Conservation (phyloP, 345 rosid genomes). For the sweet orange (Citrus sinensis) region DNA sequence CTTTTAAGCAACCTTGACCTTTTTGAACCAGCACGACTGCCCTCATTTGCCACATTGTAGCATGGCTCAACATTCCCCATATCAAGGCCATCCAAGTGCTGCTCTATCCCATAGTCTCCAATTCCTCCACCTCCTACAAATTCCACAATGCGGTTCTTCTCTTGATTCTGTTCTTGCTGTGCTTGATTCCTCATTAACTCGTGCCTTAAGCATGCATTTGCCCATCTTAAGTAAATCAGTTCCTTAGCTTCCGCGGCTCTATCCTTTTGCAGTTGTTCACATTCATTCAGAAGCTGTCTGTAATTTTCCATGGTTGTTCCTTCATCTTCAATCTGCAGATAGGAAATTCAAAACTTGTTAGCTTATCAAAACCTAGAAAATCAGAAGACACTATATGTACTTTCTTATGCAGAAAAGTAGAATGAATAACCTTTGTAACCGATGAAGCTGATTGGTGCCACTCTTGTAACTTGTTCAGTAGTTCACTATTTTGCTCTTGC, state of each 20-base stretch:
- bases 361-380: not conserved
- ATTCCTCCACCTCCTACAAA: conserved; percentile 17
- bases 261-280: conserved; percentile 42
- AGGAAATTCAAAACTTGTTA: not conserved
- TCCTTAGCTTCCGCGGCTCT: conserved; percentile 47
- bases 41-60: not conserved
- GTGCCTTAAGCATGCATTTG: conserved; percentile 71
- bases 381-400: not conserved
- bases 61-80: conserved; percentile 11
- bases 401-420: not conserved
- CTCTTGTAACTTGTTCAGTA: conserved; percentile 21
- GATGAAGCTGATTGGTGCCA: conserved; percentile 26
- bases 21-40: conserved; percentile 29
- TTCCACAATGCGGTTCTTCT: conserved; percentile 20
- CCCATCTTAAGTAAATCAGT: conserved; percentile 58
- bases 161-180: conserved; percentile 23
- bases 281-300: conserved; percentile 35
- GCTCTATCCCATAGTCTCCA: conserved; percentile 19
- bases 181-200: conserved; percentile 39
- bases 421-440: conserved; percentile 36
- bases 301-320: conserved; percentile 34
- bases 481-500: conserved; percentile 42
- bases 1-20: conserved; percentile 53
- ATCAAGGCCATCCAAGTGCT: conserved; percentile 22
- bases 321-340: conserved; percentile 35